Base-by-base conservation (phyloP, 78 protist species). In the slime mould (Dictyostelium discoideum) region DNA sequence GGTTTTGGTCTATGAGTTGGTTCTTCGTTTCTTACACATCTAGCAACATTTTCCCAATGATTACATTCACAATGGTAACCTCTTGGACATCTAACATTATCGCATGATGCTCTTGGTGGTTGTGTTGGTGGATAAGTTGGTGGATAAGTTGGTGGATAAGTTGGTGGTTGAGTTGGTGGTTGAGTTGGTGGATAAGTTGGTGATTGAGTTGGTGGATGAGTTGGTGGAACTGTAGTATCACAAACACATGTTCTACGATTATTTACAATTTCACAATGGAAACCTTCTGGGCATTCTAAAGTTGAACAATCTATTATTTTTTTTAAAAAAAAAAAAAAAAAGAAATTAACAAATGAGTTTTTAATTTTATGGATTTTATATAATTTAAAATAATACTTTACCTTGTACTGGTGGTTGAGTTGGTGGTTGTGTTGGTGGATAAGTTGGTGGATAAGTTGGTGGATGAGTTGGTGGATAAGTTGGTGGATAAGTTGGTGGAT, bases 211-310 rank as follows among this genome's bases (percentile, higher is more conserved):
- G 76, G 73, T 63, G 73, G 73, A 3, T 63, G 26, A 22, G 73
- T 65, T 65, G 74, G 32, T 69, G 77, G 77, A 11, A 11, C 18
- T 7, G 76, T 24, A 0, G 50, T 18, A 76, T 76, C 48, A 20
- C 48, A 39, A 5, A 39, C 82, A 76, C 82, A 76, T 20, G 42
- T 1, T 76, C 82, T 76, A 76, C 26, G 42, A 20, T 54, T 54
- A 39, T 76, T 39, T 39, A 37, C 26, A 39, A 76, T 39, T 39
- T 39, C 69, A 50, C 86, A 82, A n/a, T 82, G 39, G 86, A 82
- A 50, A 26, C 86, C 86, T 44, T 82, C 42, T 14, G 86, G 86
- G 32, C 86, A 82, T 26, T 39, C 37, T 14, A 69, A 69, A 3
- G 77, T 69, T 69, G 77, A 69, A 10, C 77, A 69, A 69, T 69